phyloP scores from a whole-genome alignment of 768 basidiomycete species.

The Lanmaoa pseudosensibilis region DNA sequence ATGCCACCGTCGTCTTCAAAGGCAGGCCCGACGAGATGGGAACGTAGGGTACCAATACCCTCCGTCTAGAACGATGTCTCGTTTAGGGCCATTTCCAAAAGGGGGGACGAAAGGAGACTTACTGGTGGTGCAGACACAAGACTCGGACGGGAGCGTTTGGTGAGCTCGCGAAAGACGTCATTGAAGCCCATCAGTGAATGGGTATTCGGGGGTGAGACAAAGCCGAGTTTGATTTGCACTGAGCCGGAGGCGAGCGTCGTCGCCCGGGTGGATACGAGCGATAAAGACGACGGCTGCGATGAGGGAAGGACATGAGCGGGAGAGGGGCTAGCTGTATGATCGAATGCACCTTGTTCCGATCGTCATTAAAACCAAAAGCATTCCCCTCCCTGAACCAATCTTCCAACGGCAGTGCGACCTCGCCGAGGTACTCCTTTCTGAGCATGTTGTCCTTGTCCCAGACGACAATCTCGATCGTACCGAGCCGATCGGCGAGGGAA shows the following conservation, averaged over 20 bases:
- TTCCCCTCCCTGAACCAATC: slow-evolving; percentile 67
- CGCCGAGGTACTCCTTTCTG: slow-evolving; percentile 92
- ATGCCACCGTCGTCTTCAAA: slow-evolving; percentile 81
- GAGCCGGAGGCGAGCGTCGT: slow-evolving; percentile 49
- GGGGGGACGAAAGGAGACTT: slow-evolving; percentile 28
- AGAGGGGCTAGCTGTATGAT: background rate
- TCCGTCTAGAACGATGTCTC: slow-evolving; percentile 55
- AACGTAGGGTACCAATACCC: slow-evolving; percentile 81
- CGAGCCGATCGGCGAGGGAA: slow-evolving; percentile 68
- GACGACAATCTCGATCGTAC: slow-evolving; percentile 78
- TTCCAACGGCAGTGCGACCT: slow-evolving; percentile 72
- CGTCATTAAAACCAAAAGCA: slow-evolving; percentile 55
- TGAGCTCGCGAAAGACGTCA: slow-evolving; percentile 62
- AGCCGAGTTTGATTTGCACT: slow-evolving; percentile 62
- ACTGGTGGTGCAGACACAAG: slow-evolving; percentile 80
- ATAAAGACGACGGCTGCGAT: slow-evolving; percentile 45
- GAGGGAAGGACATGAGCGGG: slow-evolving; percentile 1
- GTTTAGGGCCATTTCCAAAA: background rate
- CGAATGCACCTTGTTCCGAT: slow-evolving; percentile 62
- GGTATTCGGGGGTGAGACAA: slow-evolving; percentile 46
- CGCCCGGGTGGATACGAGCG: slow-evolving; percentile 50
- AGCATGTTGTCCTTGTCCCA: slow-evolving; percentile 90
- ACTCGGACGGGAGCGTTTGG: slow-evolving; percentile 62
- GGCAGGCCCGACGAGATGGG: slow-evolving; percentile 51
- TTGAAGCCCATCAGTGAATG: slow-evolving; percentile 49